phyloP scores from a whole-genome alignment of 2,329 filamentous ascomycete species.

The Aspergillus sp. region DNA sequence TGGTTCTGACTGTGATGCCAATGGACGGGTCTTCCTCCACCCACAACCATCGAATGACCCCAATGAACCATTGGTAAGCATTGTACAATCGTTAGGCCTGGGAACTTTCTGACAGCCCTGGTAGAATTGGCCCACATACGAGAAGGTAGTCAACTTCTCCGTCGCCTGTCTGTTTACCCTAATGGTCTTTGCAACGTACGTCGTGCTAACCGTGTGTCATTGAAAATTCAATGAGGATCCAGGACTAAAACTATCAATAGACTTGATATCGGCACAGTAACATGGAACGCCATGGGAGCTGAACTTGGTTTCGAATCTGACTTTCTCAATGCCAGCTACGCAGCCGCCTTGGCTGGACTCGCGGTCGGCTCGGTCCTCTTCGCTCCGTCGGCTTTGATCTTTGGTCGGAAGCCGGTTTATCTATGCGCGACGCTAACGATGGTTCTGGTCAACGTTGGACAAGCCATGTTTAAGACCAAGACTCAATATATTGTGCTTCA shows the following conservation, averaged over 20 bases:
- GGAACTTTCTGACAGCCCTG: not conserved
- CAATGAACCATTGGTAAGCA: slow-evolving; percentile 14
- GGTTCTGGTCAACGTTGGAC: slow-evolving; percentile 3
- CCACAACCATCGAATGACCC: slow-evolving; percentile 14
- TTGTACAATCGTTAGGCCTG: not conserved
- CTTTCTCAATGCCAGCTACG: slow-evolving; percentile 8
- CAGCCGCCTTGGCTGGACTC: slow-evolving; percentile 5
- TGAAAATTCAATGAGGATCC: not conserved
- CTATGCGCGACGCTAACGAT: not conserved
- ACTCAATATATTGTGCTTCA: slow-evolving; percentile 4
- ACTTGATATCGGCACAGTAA: slow-evolving; percentile 6
- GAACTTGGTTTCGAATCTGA: slow-evolving; percentile 6
- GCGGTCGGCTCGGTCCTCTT: slow-evolving; percentile 8
- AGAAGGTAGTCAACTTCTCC: slow-evolving; percentile 5
- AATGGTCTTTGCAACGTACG: slow-evolving; percentile 7
- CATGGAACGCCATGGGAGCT: slow-evolving; percentile 2
- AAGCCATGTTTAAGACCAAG: not conserved
- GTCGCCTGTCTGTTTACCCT: slow-evolving; percentile 9
- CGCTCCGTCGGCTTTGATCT: slow-evolving; percentile 8
- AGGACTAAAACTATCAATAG: not conserved
- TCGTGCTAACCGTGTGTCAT: not conserved
- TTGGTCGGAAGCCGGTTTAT: slow-evolving; percentile 6
- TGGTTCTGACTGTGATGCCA: not conserved
- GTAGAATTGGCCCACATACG: slow-evolving; percentile 8
- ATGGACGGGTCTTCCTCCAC: slow-evolving; percentile 6